Evolutionary conservation across 1,139 yeast genomes (phyloP), one percentile per base, ranked within the genome.

Genomic region (Candida sanyaensis): DNA sequence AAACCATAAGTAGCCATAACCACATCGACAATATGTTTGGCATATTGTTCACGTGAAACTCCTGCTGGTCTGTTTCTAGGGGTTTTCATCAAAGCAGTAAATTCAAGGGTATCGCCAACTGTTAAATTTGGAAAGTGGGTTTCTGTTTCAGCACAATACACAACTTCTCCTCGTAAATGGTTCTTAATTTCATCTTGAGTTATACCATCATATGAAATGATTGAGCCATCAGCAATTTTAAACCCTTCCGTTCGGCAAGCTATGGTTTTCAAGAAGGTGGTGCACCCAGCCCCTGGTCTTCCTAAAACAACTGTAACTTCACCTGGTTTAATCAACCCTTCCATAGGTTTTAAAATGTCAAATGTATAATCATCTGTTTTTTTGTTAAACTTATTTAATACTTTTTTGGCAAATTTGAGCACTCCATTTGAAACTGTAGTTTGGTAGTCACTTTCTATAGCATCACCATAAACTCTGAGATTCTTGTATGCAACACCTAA

Each of bases 391-490:
- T 41, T 41, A 24, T 46, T 43, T 26, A 45, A 12, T 6, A 46
- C 7, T 23, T 41, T 63, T 6, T 41, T 50, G 9, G 53, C 50
- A 11, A 46, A 46, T 49, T 68, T 69, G 36, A 48, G 63, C 30
- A 73, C 66, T 11, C 75, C 69, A 59, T 86, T 88, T 26, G 75
- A 59, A 11, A 86, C 84, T 2, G 90, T 88, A 26, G 86, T 71
- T 65, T 88, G 96, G 65, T 85, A 90, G 58, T 87, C 92, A 4
- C 90, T 79, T 58, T 86, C 93, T 2, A 86, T 73, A 11, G 92
- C 90, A 49, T 77, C 77, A 50, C 96, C 97, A 55, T 74, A 80
- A 1, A 91, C 93, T 48, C 86, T 69, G 55, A 90, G 68, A 56
- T 87, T 69, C 51, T 79, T 77, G 73, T 84, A 89, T 7, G 86